Base-by-base conservation (phyloP, 2,329 filamentous ascomycete species). In the Neospermospora avenae region DNA sequence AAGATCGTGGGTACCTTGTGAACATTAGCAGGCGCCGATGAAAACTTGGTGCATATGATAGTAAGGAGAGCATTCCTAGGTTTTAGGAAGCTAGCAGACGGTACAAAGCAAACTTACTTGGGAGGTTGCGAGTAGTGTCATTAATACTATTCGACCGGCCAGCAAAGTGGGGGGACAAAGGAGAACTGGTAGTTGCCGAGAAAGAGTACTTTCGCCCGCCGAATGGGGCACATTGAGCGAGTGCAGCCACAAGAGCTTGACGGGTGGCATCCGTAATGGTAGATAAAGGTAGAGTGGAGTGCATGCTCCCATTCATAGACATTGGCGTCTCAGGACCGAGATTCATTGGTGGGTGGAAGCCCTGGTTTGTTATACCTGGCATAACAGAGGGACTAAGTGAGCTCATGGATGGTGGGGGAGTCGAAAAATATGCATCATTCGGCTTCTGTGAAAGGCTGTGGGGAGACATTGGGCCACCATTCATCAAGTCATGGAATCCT, bases 351-450 rank as follows among this genome's bases (percentile, higher is more conserved):
- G 87, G 82, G 73, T 85, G 86, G 75, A 88, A 80, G 68, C 81
- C 85, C 64, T 84, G 82, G 54, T 79, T 72, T 63, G 80, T 80
- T 65, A 86, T 80, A 73, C 85, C 86, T 67, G 87, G 83, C 76
- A 92, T 82, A 70, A 87, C 78, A 65, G 87, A 84, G 60, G 87
- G 87, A 75, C 88, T 91, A 76, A 92, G 80, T 63, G 88, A 86
- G 72, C 81, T 87, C 78, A 93, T 81, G 62, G 84, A 85, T 48
- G 89, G 84, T 64, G 90, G 88, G 62, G 91, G 88, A 28, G 90
- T 89, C 64, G 90, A 88, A 71, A 96, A 90, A 73, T 88, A 91
- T 67, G 86, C 82, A 73, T 95, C 90, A 73, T 84, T 84, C 70
- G 84, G 86, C 74, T 91, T 89, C 69, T 87, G 84, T 72, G 85